Evolutionary conservation across 2,329 filamentous ascomycete species (phyloP).

Genomic region (Simplicillium aogashimaense): DNA sequence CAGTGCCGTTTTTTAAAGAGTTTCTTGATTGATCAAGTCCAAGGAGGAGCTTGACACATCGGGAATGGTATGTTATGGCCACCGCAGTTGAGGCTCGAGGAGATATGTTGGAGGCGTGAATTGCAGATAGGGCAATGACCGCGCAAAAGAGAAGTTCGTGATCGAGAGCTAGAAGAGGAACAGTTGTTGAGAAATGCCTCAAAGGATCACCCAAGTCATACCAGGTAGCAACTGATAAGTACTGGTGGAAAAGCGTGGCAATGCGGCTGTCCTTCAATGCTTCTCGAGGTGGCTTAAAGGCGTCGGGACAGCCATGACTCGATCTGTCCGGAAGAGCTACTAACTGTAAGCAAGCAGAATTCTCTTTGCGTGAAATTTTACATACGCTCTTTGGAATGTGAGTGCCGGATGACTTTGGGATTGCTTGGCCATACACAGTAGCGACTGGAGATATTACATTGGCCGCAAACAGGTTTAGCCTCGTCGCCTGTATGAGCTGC

Average conservation of each 20-base stretch:
- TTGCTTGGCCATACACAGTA: constrained; percentile 22
- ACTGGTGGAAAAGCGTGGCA: constrained; percentile 26
- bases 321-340: no score
- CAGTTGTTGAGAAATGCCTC: constrained; percentile 21
- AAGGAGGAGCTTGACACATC: constrained; percentile 29
- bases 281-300: constrained; percentile 10
- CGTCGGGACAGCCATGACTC: no score
- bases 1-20: constrained; percentile 23
- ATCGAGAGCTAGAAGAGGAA: constrained; percentile 25
- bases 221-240: constrained; percentile 31
- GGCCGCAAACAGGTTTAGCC: constrained; percentile 18
- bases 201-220: constrained; percentile 34
- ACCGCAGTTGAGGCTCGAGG: constrained; percentile 13
- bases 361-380: no score
- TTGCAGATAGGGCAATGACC: constrained; percentile 32
- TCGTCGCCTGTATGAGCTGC: constrained; percentile 18
- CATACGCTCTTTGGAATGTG: no score
- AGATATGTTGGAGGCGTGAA: constrained; percentile 24
- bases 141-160: constrained; percentile 32
- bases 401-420: no score
- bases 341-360: no score
- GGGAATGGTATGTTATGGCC: constrained; percentile 28
- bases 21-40: constrained; percentile 19
- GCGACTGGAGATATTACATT: constrained; percentile 18
- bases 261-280: constrained; percentile 20